Conservation (phyloP, 306 rosid genomes). For the Sophora flavescens region DNA sequence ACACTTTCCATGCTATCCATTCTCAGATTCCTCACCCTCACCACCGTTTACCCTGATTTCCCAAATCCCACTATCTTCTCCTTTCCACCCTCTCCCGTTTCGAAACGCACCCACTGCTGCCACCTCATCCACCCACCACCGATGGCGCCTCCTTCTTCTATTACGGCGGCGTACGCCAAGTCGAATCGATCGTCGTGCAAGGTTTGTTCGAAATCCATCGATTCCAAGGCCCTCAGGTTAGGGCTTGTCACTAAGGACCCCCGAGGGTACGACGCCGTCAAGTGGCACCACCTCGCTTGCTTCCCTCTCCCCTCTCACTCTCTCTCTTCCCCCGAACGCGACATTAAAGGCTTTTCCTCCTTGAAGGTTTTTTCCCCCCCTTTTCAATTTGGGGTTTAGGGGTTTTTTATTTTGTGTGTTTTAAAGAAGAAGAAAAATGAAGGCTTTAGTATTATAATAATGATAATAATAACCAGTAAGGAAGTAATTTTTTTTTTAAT, state of each 20-base stretch:
- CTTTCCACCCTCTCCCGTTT: neutral
- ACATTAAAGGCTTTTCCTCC: conserved; percentile 63
- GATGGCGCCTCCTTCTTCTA: conserved; percentile 47
- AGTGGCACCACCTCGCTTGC: conserved; percentile 79
- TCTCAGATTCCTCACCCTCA: neutral
- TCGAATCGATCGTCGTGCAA: conserved; percentile 71
- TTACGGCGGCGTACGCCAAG: conserved; percentile 67
- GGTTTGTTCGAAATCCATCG: conserved; percentile 61
- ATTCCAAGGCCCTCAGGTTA: conserved; percentile 56
- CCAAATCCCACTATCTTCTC: neutral
- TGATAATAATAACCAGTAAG: no score
- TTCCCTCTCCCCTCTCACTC: conserved; percentile 47
- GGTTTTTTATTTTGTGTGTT: neutral
- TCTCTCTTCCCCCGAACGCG: conserved; percentile 45
- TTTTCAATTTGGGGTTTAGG: conserved; percentile 13
- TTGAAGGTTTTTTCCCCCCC: conserved; percentile 65
- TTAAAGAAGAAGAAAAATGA: no score
- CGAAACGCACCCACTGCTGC: conserved; percentile 13
- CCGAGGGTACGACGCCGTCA: conserved; percentile 51
- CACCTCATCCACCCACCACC: conserved; percentile 4
- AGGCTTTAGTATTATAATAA: no score
- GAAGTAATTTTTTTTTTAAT: neutral
- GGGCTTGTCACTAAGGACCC: conserved; percentile 58
- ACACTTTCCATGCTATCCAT: neutral
- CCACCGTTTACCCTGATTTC: neutral